Evolutionary conservation across 148 eudicot species (phyloP), one percentile per base, ranked within the genome.

Genomic region (Diospyros kaki): DNA sequence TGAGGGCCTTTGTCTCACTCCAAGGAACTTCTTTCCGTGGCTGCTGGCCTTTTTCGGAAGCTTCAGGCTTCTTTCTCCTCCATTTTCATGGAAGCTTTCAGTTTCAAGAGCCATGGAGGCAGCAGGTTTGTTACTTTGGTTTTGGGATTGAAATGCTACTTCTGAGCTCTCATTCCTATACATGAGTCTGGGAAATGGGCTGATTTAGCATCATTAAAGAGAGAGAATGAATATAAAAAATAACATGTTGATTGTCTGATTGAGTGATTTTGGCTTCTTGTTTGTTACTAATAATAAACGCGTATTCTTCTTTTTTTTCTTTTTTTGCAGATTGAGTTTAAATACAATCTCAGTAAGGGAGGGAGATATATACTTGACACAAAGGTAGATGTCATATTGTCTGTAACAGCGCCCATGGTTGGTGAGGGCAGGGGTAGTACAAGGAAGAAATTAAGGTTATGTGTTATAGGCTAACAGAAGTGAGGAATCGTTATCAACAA

Each of bases 1-100:
- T 9, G 78, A 75, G 13, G 80, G 80, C 71, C 80, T 77, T 56
- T 77, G 75, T 56, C 80, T 77, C 11, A 77, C 80, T 28, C 80
- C 80, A 62, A 72, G 60, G 58, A 62, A 77, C 53, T 42, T 72
- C 46, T 8, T 77, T 42, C 28, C 69, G 38, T 61, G 64, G 40
- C 9, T 18, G 10, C 38, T 17, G 1, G 4, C 41, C 38, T 8
- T 61, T 28, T 64, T 64, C 1, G 42, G 4, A n/a, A 40, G 52
- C 55, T 17, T 68, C 18, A 4, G 17, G 56, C 12, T 50, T 5
- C 6, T 40, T 64, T 11, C 42, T 18, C 42, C 67, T 46, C 71
- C 71, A 50, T 68, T 68, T 48, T 17, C 55, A 17, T n/a, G 71
- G 56, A 68, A 48, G 55, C 50, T 48, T 50, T 46, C 41, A n/a